Evolutionary conservation across 2,329 filamentous ascomycete species (phyloP), one percentile per base, ranked within the genome.

Genomic region (Venturia asperata): DNA sequence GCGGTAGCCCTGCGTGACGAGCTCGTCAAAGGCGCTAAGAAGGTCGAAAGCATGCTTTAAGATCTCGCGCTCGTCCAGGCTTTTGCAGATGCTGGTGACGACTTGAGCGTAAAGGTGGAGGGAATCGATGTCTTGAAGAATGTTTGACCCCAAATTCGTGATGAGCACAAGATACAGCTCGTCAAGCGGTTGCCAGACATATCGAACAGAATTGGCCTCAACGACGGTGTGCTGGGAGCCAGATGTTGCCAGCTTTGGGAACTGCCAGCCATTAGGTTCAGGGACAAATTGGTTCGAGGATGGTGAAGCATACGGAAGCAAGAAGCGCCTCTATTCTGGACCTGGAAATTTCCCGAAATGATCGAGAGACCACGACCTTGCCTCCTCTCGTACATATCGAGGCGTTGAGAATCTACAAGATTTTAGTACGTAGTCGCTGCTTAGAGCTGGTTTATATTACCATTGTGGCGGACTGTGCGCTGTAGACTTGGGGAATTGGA

Each of bases 141-240:
- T 99, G 80, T 99, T 99, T 77, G 93, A 97, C 82, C 97, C 94
- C 72, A 92, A 90, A 83, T 99, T 99, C 77, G 95, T 99, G 79
- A 99, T 97, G 74, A 99, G 87, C 70, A 99, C 93, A 86, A 99
- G 97, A 85, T 99, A 99, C 69, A 99, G 87, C 82, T 99, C 95
- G 80, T 99, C 95, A 69, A 99, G 85, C 67, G 94, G 95, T 77
- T 99, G 94, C 82, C 99, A 99, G 66, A 99, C 94, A 76, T 97
- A 99, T 80, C 94, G 93, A 74, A 99, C 94, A 81, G 96, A 97
- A 81, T 99, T 95, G 79, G 97, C 92, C 79, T 99, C 94, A 72
- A 97, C 92, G 6, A 91, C 99, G 37, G 94, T 99, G 78, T 99
- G 94, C 79, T 99, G 94, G 63, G 92, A 97, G 67, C 92, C 90